These are phyloP conservation scores for Alloascoidea africana DNA, from an alignment of 805 yeast species.

Conservation along the genomic window DNA sequence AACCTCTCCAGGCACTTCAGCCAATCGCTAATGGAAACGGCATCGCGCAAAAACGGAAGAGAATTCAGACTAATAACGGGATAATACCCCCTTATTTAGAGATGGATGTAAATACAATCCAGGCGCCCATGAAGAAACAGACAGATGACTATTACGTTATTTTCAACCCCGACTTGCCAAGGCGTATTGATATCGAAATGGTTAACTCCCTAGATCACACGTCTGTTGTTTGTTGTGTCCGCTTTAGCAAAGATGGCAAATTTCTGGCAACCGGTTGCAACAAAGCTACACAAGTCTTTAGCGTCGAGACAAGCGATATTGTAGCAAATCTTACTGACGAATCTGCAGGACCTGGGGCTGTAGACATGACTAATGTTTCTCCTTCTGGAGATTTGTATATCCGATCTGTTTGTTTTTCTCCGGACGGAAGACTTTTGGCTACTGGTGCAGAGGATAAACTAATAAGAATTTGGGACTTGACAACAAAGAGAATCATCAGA, in stretches of 20 bases:
- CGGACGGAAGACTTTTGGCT: conserved; percentile 86
- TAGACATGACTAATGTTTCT: conserved; percentile 28
- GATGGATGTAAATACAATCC: conserved; percentile 63
- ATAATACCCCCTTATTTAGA: conserved; percentile 19
- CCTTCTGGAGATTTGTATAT: conserved; percentile 77
- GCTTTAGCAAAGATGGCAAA: conserved; percentile 84
- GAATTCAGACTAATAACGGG: not conserved
- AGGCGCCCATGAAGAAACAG: conserved; percentile 67
- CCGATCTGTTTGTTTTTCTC: conserved; percentile 91
- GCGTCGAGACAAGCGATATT: conserved; percentile 81
- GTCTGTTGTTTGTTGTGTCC: conserved; percentile 92
- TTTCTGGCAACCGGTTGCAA: conserved; percentile 94
- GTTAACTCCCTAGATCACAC: conserved; percentile 86
- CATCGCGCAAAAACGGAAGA: conserved; percentile 10
- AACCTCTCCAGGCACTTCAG: conserved; percentile 13
- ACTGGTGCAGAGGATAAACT: conserved; percentile 71
- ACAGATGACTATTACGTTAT: conserved; percentile 76
- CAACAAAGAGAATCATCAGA: conserved; percentile 71
- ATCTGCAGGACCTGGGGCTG: conserved; percentile 27
- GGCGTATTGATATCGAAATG: conserved; percentile 67
- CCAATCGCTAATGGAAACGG: conserved; percentile 8
- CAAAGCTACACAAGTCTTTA: conserved; percentile 87
- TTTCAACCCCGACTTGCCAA: conserved; percentile 77
- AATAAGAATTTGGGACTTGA: conserved; percentile 92
- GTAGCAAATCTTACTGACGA: conserved; percentile 83